Conservation (phyloP, 345 rosid genomes). For the Populus simonii region DNA sequence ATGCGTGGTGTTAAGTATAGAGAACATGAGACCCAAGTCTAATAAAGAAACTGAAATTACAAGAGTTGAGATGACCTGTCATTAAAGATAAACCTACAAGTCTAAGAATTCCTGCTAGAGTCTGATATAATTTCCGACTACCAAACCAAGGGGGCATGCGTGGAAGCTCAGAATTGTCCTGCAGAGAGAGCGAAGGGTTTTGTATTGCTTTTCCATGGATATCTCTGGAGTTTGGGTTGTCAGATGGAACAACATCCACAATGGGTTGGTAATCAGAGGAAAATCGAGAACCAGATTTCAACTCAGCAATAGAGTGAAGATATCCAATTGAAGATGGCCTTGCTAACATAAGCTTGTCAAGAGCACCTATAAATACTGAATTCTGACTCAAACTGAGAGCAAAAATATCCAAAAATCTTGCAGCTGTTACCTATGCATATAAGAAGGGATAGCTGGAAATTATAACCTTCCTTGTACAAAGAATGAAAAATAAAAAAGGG, state of each 20-base stretch:
- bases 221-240: conserved; percentile 26
- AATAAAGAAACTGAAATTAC: conserved; percentile 17
- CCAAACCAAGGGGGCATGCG: conserved; percentile 92
- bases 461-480: background rate
- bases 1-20: conserved; percentile 23
- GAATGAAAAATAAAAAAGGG: background rate
- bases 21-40: conserved; percentile 10
- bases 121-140: conserved; percentile 61
- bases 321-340: conserved; percentile 63
- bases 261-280: conserved; percentile 23
- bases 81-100: conserved; percentile 77
- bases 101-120: conserved; percentile 81
- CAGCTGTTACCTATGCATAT: conserved; percentile 62
- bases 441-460: background rate
- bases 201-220: conserved; percentile 26
- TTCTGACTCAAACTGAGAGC: conserved; percentile 66
- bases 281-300: conserved; percentile 47
- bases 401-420: conserved; percentile 78
- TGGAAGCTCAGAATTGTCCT: conserved; percentile 53
- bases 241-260: conserved; percentile 33
- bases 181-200: conserved; percentile 22
- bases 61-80: conserved; percentile 65
- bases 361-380: conserved; percentile 67
- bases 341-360: conserved; percentile 58
- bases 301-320: conserved; percentile 71